These are phyloP conservation scores for Poteriospumella lacustris DNA, from an alignment of 108 stramenopile genomes.

Conservation along the genomic window DNA sequence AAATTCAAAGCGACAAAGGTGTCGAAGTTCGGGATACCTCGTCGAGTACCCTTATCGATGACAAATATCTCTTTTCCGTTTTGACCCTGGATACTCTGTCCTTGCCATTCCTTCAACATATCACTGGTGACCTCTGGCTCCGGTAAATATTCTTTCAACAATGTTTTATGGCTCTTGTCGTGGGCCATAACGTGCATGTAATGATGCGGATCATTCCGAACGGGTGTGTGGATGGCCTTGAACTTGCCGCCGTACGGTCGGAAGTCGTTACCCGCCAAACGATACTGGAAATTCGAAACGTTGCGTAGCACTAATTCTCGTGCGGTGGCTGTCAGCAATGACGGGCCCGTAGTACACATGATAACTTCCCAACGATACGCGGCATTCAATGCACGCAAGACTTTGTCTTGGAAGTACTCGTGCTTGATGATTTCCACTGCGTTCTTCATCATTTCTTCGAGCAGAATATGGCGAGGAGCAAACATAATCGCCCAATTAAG, in stretches of 20 bases:
- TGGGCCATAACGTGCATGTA: constrained; percentile 10
- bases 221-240: not conserved
- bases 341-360: constrained; percentile 17
- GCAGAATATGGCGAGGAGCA: not conserved
- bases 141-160: not conserved
- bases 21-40: constrained; percentile 7
- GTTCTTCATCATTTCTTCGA: not conserved
- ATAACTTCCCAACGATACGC: not conserved
- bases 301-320: not conserved
- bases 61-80: constrained; percentile 20
- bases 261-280: not conserved
- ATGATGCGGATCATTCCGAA: constrained; percentile 11
- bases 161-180: not conserved
- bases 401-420: constrained; percentile 2
- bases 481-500: constrained; percentile 4
- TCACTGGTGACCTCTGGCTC: not conserved
- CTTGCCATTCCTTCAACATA: not conserved
- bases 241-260: not conserved
- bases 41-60: not conserved
- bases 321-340: not conserved
- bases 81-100: not conserved
- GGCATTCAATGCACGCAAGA: not conserved
- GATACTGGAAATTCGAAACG: not conserved
- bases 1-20: not conserved
- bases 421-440: constrained; percentile 20